Evolutionary conservation across 2,329 filamentous ascomycete genomes (phyloP), one percentile per base, ranked within the genome.

Genomic region (Aureobasidium vineae): DNA sequence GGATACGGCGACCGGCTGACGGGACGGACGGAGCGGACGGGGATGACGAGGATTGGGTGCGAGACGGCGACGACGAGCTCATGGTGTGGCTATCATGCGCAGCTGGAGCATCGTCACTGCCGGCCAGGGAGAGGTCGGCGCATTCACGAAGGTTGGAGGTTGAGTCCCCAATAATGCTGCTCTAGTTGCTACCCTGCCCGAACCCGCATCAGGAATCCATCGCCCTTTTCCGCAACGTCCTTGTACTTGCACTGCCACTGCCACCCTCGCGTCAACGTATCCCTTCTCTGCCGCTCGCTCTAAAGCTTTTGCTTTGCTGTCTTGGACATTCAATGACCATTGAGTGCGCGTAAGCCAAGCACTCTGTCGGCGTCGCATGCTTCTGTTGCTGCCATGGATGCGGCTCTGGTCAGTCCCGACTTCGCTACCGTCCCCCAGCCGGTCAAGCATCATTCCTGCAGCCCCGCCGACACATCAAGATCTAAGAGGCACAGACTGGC

Each of bases 1-100:
- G 74, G 49, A 82, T 73, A 60, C 75, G 73, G 57, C 75, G 73
- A 67, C 74, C 72, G 45, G 74, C 68, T 26, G 67, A 71, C 31
- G 53, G 36, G 21, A 36, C 21, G 13, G 31, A 40, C 11, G 60
- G 45, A n/a, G 54, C 33, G 43, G 47, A 50, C 23, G 52, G 33
- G 8, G 36, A 2, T n/a, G 31, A 40, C 31, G 60, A 13, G n/a
- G 56, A 23, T 57, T 43, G 53, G 53, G 53, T 28, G n/a, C 52
- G 43, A 5, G 41, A 38, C 43, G 64, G 26, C 50, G 61, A 49
- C 49, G 61, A 64, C 47, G 61, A 54, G 61, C 61, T 64, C 61
- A 64, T 64, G 61, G 26, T 64, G 31, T n/a, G 38, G 54, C 54
- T 28, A 21, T 31, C 23, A n/a, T 23, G 23, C 40, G 36, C 21